These are phyloP conservation scores for Alternaria sp. DNA, from an alignment of 2,329 filamentous ascomycete genomes.

Conservation along the genomic window DNA sequence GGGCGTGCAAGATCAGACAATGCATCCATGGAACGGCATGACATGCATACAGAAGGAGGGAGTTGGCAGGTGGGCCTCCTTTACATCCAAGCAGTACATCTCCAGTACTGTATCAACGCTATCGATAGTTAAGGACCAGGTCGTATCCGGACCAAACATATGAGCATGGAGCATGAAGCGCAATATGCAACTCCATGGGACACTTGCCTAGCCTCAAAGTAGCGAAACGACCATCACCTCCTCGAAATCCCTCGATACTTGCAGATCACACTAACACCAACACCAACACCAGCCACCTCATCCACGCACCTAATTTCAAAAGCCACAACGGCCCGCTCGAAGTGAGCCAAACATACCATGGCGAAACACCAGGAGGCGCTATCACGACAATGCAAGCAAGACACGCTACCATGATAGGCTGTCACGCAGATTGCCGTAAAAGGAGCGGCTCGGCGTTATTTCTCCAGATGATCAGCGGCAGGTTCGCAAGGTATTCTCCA, in stretches of 20 bases:
- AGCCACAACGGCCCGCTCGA: neutral
- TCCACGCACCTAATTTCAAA: neutral
- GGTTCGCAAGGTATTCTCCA: neutral
- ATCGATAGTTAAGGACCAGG: neutral
- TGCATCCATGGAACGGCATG: neutral
- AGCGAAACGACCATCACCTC: neutral
- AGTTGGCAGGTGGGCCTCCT: neutral
- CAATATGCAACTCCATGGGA: neutral
- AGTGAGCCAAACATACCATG: neutral
- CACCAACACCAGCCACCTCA: neutral
- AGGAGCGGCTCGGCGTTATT: constrained; percentile 3
- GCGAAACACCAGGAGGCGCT: neutral
- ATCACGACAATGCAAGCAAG: neutral
- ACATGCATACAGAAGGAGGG: neutral
- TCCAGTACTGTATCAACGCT: neutral
- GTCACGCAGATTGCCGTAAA: neutral
- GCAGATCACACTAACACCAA: neutral
- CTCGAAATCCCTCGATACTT: neutral
- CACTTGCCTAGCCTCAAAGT: neutral
- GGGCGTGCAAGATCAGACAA: neutral
- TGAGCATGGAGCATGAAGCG: neutral
- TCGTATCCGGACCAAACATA: neutral
- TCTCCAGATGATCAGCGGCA: neutral
- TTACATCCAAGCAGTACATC: neutral
- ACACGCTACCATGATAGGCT: neutral